Conservation (phyloP, 2,329 filamentous ascomycete genomes). For the Aspergillus fumigatiaffinis region DNA sequence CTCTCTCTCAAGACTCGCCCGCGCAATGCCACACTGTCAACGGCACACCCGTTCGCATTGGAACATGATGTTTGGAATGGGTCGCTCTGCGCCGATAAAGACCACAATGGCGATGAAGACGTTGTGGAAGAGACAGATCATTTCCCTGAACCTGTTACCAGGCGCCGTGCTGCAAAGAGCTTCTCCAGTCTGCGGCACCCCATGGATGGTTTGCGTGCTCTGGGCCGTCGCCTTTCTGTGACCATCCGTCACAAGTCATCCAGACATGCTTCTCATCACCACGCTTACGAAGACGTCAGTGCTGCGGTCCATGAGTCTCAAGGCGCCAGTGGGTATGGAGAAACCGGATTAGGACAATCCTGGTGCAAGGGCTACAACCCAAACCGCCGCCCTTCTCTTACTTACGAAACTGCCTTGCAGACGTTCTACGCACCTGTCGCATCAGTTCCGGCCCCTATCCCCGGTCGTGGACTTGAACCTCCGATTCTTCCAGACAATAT, state of each 20-base stretch:
- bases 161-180: slow-evolving; percentile 37
- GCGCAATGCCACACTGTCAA: slow-evolving; percentile 30
- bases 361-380: slow-evolving; percentile 28
- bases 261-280: slow-evolving; percentile 21
- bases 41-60: slow-evolving; percentile 16
- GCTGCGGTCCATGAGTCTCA: slow-evolving; percentile 17
- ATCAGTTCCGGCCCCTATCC: slow-evolving; percentile 29
- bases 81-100: slow-evolving; percentile 19
- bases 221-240: slow-evolving; percentile 40
- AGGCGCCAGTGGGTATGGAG: slow-evolving; percentile 21
- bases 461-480: slow-evolving; percentile 34
- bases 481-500: slow-evolving; percentile 39
- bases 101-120: slow-evolving; percentile 19
- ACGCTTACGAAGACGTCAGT: slow-evolving; percentile 10
- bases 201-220: slow-evolving; percentile 38
- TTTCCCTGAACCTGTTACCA: slow-evolving; percentile 28
- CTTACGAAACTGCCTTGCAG: slow-evolving; percentile 32
- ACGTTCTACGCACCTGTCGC: slow-evolving; percentile 30
- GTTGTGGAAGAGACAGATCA: slow-evolving; percentile 31
- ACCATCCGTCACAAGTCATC: slow-evolving; percentile 37
- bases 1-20: slow-evolving; percentile 36
- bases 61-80: slow-evolving; percentile 23
- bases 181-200: slow-evolving; percentile 42
- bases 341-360: slow-evolving; percentile 19
- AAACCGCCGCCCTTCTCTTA: slow-evolving; percentile 35